phyloP scores from a whole-genome alignment of 2,329 filamentous ascomycete species.

The Claviceps spartinae region DNA sequence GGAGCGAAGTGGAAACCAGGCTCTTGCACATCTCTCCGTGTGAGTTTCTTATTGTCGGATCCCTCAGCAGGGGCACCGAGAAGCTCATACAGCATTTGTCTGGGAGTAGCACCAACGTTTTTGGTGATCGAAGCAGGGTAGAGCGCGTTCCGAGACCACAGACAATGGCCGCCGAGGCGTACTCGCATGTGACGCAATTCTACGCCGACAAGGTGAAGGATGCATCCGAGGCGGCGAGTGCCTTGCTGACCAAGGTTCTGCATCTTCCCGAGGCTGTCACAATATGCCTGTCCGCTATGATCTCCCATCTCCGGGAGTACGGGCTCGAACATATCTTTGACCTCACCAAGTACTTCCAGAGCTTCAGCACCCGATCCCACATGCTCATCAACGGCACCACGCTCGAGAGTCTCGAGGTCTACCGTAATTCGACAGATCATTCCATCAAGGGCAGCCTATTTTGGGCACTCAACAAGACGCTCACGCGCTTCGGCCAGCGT shows the following conservation, averaged over 20 bases:
- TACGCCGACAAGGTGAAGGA: slow-evolving; percentile 76
- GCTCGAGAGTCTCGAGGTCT: slow-evolving; percentile 84
- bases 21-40: slow-evolving; percentile 89
- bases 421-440: slow-evolving; percentile 85
- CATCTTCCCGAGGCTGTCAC: slow-evolving; percentile 75
- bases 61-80: slow-evolving; percentile 79
- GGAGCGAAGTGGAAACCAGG: slow-evolving; percentile 90
- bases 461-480: slow-evolving; percentile 88
- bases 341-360: slow-evolving; percentile 91
- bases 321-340: slow-evolving; percentile 92
- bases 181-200: slow-evolving; percentile 82
- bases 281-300: slow-evolving; percentile 92
- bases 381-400: slow-evolving; percentile 96
- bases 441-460: slow-evolving; percentile 77
- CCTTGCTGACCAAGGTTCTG: slow-evolving; percentile 73
- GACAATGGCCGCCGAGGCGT: slow-evolving; percentile 70
- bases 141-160: slow-evolving; percentile 65
- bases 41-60: slow-evolving; percentile 85
- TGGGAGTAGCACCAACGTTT: slow-evolving; percentile 78
- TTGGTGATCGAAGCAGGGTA: slow-evolving; percentile 78
- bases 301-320: slow-evolving; percentile 81
- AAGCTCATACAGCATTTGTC: slow-evolving; percentile 86
- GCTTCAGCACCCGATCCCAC: slow-evolving; percentile 84
- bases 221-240: slow-evolving; percentile 40
- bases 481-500: slow-evolving; percentile 77